A percentile compares a stretch with the other conserved stretches of the same genome.
Evolutionary conservation across 1,139 yeast species (phyloP).

Genomic region (Candida mesenterica): DNA sequence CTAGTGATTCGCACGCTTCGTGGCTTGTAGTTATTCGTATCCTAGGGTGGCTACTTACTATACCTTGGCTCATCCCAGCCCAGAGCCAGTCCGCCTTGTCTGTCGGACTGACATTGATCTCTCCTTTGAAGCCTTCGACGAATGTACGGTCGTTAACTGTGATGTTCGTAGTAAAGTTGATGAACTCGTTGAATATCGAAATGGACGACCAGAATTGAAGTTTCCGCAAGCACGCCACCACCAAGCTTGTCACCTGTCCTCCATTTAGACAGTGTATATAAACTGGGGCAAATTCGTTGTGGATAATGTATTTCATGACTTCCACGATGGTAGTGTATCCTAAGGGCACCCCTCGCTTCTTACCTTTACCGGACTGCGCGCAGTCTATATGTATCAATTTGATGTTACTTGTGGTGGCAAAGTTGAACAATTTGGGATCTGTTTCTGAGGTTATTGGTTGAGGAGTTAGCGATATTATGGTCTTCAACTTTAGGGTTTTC

Average conservation of each 20-base stretch:
- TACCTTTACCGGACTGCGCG: constrained; percentile 66
- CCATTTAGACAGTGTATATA: constrained; percentile 89
- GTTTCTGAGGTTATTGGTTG: constrained; percentile 58
- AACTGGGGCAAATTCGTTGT: constrained; percentile 62
- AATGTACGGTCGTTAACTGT: constrained; percentile 81
- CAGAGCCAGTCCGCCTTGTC: constrained; percentile 70
- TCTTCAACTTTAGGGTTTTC: constrained; percentile 61
- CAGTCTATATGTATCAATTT: constrained; percentile 64
- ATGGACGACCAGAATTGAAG: constrained; percentile 88
- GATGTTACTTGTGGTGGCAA: constrained; percentile 50
- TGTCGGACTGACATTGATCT: constrained; percentile 49
- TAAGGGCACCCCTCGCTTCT: constrained; percentile 76
- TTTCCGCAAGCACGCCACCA: constrained; percentile 83
- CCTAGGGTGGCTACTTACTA: constrained; percentile 46
- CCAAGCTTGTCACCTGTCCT: constrained; percentile 79
- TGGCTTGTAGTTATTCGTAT: constrained; percentile 27
- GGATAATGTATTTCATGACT: constrained; percentile 61
- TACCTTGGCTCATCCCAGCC: constrained; percentile 65
- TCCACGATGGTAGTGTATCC: constrained; percentile 60
- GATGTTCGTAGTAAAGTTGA: constrained; percentile 72
- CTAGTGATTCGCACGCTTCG: neutral
- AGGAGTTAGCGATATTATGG: constrained; percentile 80
- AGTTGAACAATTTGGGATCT: constrained; percentile 50
- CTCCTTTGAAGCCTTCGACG: constrained; percentile 76
- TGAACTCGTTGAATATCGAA: constrained; percentile 82